Conservation (phyloP, 2,329 filamentous ascomycete species). For the Pseudogymnoascus verrucosus region DNA sequence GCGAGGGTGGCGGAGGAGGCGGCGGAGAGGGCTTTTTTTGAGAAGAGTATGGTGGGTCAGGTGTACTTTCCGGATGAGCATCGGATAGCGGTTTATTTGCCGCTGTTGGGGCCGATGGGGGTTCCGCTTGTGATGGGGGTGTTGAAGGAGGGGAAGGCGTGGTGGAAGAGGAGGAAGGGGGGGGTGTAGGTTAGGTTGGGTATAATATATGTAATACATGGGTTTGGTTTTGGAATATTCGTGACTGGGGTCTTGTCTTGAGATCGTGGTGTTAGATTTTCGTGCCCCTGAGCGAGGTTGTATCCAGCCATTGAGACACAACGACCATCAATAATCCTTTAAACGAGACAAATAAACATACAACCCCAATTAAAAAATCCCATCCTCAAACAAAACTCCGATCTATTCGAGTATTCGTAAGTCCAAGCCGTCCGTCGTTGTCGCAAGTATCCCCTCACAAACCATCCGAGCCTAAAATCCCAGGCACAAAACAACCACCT, state of each 20-base stretch:
- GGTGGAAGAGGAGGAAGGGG: conserved; percentile 23
- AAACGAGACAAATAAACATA: too few relatives aligned
- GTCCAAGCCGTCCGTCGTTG: not conserved
- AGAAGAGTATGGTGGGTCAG: conserved; percentile 98
- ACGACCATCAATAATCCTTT: too few relatives aligned
- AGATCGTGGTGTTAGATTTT: not conserved
- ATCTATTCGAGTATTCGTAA: too few relatives aligned
- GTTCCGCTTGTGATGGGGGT: conserved; percentile 81
- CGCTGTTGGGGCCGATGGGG: conserved; percentile 79
- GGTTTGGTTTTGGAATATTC: not conserved
- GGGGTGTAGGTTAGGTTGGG: not conserved
- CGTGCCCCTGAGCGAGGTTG: not conserved
- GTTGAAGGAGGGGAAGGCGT: conserved; percentile 65
- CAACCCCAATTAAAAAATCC: too few relatives aligned
- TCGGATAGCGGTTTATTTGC: conserved; percentile 93
- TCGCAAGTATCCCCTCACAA: not conserved
- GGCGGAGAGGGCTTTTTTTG: conserved; percentile 91
- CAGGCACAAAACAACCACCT: not conserved
- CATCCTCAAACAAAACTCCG: too few relatives aligned
- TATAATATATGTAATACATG: conserved; percentile 2
- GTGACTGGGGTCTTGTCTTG: not conserved
- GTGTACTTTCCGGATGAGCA: conserved; percentile 98
- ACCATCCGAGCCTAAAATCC: not conserved
- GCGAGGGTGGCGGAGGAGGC: conserved; percentile 80
- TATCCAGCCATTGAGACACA: too few relatives aligned